Conservation (phyloP, 2,329 filamentous ascomycete species). For the Aspergillus uvarum region DNA sequence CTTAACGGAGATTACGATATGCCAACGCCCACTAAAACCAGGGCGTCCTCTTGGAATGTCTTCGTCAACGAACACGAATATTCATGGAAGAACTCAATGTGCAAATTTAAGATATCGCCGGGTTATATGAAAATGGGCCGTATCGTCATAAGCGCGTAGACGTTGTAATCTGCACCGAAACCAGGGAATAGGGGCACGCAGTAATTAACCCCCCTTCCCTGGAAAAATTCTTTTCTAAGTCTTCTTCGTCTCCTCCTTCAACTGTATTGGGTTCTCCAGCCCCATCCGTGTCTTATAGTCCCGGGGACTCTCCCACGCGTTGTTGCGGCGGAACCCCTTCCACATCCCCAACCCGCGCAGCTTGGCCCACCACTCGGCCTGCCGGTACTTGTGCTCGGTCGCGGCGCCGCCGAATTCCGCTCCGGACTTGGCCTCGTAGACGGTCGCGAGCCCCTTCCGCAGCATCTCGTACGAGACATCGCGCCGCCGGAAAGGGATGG, state of each 20-base stretch:
- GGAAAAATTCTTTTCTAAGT: neutral
- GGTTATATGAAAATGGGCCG: neutral
- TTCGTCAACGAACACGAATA: neutral
- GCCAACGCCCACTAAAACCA: neutral
- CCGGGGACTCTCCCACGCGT: constrained; percentile 74
- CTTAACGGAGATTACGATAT: constrained; percentile 4
- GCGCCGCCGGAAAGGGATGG: constrained; percentile 54
- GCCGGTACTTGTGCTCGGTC: constrained; percentile 47
- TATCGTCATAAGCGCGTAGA: neutral
- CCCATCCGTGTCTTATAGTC: constrained; percentile 73
- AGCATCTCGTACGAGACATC: constrained; percentile 93
- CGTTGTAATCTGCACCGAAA: neutral
- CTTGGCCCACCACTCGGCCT: constrained; percentile 59
- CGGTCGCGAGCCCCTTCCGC: constrained; percentile 76
- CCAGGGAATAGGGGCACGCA: constrained; percentile 1
- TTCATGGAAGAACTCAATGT: neutral
- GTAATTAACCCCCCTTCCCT: neutral
- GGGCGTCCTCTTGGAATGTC: neutral
- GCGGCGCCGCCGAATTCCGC: constrained; percentile 79
- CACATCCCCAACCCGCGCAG: constrained; percentile 70
- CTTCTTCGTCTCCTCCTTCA: constrained; percentile 18
- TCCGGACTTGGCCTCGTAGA: constrained; percentile 89
- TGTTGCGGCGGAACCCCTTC: constrained; percentile 55
- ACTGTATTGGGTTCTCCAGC: constrained; percentile 31
- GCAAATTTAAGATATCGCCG: neutral